Evolutionary conservation across 164 flowering plant genomes (phyloP), one percentile per base, ranked within the genome.

Genomic region (Berberis thunbergii): DNA sequence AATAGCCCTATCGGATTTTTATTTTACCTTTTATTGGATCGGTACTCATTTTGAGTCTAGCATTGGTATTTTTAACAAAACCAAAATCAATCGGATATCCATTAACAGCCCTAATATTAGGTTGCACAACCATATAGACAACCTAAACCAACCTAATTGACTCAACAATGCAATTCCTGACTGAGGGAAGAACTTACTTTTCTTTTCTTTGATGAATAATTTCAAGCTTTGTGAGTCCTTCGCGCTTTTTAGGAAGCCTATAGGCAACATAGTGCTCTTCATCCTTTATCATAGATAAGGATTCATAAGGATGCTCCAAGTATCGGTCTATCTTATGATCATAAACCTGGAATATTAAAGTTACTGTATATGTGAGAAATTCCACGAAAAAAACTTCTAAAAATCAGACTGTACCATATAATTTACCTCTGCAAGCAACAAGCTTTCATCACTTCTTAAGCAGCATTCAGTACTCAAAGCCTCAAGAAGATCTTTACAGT

Each of bases 341-440:
- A 75, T 82, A 87, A 60, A 89, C 92, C 99, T 95, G 84, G 45
- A 8, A 58, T 70, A 45, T 50, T 40, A 45, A 50, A 68, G 48
- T 41, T 6, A 43, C 7, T 67, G 46, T 39, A 2, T 38, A 43
- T 54, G 26, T 50, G 62, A 26, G 7, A 68, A 52, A 7, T 61
- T 6, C 45, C 49, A 68, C 45, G 26, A 41, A 54, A 57, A 64
- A 55, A 1, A 46, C 7, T 9, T 49, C 8, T 9, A 55, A n/a
- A 63, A 13, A 45, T 50, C 7, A 55, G 41, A 7, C 3, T 11
- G 13, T 41, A 6, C 45, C 52, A 45, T 42, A 45, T 6, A 65
- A 7, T 6, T 67, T 76, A 88, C 97, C 91, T 93, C 94, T 41
- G 96, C 94, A 72, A 93, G 87, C 72, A 93, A 67, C 70, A 93